Evolutionary conservation across 2,329 filamentous ascomycete species (phyloP), one percentile per base, ranked within the genome.

Genomic region (Emmonsia crescens): DNA sequence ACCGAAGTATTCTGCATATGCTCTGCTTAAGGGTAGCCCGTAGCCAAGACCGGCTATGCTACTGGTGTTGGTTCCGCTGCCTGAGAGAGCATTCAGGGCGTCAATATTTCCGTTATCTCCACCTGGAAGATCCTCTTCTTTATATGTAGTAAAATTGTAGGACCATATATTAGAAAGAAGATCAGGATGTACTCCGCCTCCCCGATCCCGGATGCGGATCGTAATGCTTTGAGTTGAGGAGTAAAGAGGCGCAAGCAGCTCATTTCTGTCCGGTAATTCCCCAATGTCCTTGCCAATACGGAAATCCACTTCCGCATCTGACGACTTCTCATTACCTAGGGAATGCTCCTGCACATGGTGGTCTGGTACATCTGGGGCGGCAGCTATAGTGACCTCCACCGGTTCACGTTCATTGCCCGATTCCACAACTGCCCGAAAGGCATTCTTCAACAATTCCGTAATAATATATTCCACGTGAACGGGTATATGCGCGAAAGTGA

Each of bases 381-480:
- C 89, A 0, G 93, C 93, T 64, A 99, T 94, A 16, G 94, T 99
- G 63, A 97, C 87, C 66, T 96, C 89, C 48, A 99, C 82, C 1
- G 93, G 90, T 66, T 96, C 89, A 49, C 83, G 82, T 67, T 89
- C 87, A 69, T 84, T 86, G n/a, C 86, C 85, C 62, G 83, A 87
- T 75, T 99, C 94, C 10, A 97, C 86, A 0, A 91, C 95, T 3
- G 94, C 93, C 51, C 94, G 85, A 78, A 97, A 99, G 0, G 92
- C 90, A 71, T 99, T 99, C 76, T 99, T 99, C 62, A 99, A 82
- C 1, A 99, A 82, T 75, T 99, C 94, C 0, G 93, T 99, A 66
- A 96, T 84, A 66, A 99, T 96, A 74, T 99, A 99, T 75, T 97
- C 93, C 29, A 99, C 83, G 74, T 99, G 94, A 73, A 96, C 94